Evolutionary conservation across 805 yeast genomes (phyloP).

Genomic region (Peterozyma xylosa): DNA sequence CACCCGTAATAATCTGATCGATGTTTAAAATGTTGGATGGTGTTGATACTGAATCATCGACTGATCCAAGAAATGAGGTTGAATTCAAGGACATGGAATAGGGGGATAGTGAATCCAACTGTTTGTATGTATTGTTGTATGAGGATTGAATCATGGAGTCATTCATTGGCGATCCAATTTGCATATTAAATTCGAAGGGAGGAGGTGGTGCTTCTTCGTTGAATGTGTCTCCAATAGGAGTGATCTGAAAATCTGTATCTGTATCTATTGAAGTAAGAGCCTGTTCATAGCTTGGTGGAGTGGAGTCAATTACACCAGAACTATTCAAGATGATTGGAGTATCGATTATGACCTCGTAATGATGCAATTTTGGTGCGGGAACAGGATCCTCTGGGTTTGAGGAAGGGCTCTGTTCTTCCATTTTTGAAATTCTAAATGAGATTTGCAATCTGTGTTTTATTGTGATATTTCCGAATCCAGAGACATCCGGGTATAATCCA

Average conservation of each 20-base stretch:
- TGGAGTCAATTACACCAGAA: slow-evolving; percentile 16
- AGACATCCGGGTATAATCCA: slow-evolving; percentile 50
- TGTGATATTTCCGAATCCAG: slow-evolving; percentile 53
- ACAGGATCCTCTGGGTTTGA: slow-evolving; percentile 33
- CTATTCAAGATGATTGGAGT: slow-evolving; percentile 60
- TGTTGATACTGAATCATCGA: no score
- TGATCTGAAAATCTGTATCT: slow-evolving; percentile 1
- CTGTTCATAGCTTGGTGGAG: slow-evolving; percentile 7
- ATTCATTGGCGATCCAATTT: slow-evolving; percentile 5
- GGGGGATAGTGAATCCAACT: no score
- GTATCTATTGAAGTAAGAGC: slow-evolving; percentile 8
- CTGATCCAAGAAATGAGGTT: no score
- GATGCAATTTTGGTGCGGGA: slow-evolving; percentile 42
- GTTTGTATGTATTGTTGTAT: no score
- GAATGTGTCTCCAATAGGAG: neutral
- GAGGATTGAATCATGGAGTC: neutral
- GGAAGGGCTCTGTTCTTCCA: neutral
- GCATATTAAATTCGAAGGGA: slow-evolving; percentile 3
- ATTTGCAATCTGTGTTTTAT: slow-evolving; percentile 65
- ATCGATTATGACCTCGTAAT: slow-evolving; percentile 75
- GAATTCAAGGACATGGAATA: no score
- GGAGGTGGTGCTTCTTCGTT: slow-evolving; percentile 5
- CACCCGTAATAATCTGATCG: no score
- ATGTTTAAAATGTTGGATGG: no score
- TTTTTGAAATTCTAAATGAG: slow-evolving; percentile 56